These are phyloP conservation scores for Alternaria hordeiaustralica DNA, from an alignment of 2,329 filamentous ascomycete genomes.

Conservation along the genomic window DNA sequence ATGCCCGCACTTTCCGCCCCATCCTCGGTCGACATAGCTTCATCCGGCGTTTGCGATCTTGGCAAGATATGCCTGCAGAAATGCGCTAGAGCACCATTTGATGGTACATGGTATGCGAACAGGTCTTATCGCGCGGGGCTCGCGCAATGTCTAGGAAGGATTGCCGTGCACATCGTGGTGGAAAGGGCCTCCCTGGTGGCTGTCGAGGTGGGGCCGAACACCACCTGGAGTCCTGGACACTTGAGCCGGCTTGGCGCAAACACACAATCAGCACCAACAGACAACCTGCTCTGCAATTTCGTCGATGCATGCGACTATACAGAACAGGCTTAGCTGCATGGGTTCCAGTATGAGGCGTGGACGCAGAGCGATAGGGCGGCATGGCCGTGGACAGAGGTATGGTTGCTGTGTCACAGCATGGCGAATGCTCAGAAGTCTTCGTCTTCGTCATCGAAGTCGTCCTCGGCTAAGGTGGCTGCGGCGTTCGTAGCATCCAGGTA, in stretches of 20 bases:
- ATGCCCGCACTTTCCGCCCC: constrained; percentile 6
- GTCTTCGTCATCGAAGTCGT: not conserved
- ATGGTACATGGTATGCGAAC: not conserved
- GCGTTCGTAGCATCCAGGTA: not conserved
- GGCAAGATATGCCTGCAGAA: not conserved
- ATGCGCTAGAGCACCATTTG: not conserved
- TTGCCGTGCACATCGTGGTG: not conserved
- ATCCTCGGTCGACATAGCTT: constrained; percentile 5
- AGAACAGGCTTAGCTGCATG: not conserved
- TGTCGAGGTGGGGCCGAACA: not conserved
- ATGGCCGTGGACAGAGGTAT: not conserved
- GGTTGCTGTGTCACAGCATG: not conserved
- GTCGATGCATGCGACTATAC: not conserved
- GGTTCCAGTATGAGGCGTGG: not conserved
- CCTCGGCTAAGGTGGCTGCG: not conserved
- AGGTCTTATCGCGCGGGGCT: not conserved
- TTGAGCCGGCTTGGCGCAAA: not conserved
- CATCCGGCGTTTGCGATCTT: not conserved
- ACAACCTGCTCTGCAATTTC: not conserved
- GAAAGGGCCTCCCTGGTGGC: not conserved
- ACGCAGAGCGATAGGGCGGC: not conserved
- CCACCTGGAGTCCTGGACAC: not conserved
- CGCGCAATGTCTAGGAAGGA: not conserved
- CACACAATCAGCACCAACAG: not conserved
- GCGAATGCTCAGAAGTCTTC: not conserved